A percentile compares a stretch with the other conserved stretches of the same genome.
These are phyloP conservation scores for Ustilago shanxiensis DNA, from an alignment of 1,284 basidiomycete species.

Conservation along the genomic window DNA sequence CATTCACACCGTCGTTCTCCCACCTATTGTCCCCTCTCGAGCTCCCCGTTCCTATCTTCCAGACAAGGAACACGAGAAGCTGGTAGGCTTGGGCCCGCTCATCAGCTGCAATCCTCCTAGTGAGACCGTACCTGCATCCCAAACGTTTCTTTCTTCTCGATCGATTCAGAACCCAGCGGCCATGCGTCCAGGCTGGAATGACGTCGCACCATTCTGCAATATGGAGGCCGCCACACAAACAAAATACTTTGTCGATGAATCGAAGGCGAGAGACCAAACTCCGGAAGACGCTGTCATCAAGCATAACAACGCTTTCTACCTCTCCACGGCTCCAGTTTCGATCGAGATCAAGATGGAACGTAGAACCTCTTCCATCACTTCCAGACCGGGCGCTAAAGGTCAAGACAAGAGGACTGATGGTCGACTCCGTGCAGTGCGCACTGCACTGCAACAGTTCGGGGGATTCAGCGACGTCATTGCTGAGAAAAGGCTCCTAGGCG, in stretches of 20 bases:
- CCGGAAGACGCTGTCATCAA: slow-evolving; percentile 39
- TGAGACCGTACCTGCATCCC: slow-evolving; percentile 10
- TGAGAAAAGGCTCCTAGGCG: slow-evolving; percentile 8
- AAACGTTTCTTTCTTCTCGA: slow-evolving; percentile 24
- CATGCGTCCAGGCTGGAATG: slow-evolving; percentile 49
- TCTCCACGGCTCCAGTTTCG: slow-evolving; percentile 19
- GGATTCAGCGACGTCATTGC: slow-evolving; percentile 30
- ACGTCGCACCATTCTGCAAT: slow-evolving; percentile 35
- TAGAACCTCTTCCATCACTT: slow-evolving; percentile 10
- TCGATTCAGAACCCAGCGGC: slow-evolving; percentile 41
- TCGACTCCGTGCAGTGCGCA: slow-evolving; percentile 14
- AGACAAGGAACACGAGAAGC: slow-evolving; percentile 29
- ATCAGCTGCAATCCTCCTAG: slow-evolving; percentile 29
- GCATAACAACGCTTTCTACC: slow-evolving; percentile 31
- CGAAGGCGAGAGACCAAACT: slow-evolving; percentile 22
- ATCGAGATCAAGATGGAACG: slow-evolving; percentile 47
- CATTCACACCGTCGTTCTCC: slow-evolving; percentile 32
- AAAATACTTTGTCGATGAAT: slow-evolving; percentile 39
- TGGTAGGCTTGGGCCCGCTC: slow-evolving; percentile 30
- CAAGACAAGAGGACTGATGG: background rate
- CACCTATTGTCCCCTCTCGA: slow-evolving; percentile 39
- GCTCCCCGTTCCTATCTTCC: slow-evolving; percentile 41
- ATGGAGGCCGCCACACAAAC: slow-evolving; percentile 22
- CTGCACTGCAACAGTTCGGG: slow-evolving; percentile 29
- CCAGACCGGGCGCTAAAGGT: slow-evolving; percentile 12